Evolutionary conservation across 2,329 filamentous ascomycete species (phyloP), one percentile per base, ranked within the genome.

Genomic region (Calonectria naviculata): DNA sequence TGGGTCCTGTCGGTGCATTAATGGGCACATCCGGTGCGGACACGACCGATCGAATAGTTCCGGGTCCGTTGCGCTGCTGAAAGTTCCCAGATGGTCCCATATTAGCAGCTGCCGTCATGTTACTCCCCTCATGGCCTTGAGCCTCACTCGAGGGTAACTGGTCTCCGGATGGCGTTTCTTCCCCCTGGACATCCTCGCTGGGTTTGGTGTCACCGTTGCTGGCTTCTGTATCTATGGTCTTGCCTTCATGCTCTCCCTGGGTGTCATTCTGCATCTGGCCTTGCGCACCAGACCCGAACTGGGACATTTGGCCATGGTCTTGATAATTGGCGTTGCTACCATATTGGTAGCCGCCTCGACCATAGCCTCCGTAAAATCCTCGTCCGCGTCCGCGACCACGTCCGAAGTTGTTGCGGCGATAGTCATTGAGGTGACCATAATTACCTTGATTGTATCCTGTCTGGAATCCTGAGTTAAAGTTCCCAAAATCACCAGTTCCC

Each of bases 1-100:
- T 95, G 58, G 97, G 97, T 12, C 95, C 97, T 66, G 93, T 97
- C 31, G 97, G 97, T 31, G 97, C 97, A 84, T 88, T 94, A 84
- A 91, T 82, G 52, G 91, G 91, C 63, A 84, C 83, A 77, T 85
- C 82, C 73, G 84, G 82, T 70, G 76, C 79, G 65, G 82, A 71
- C 70, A 80, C 67, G 31, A 83, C 78, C 62, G 80, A 80, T 73
- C 81, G 82, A 70, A 83, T 79, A 44, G 75, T 71, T 54, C 75
- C 76, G 15, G 74, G 54, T 31, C 74, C 73, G 70, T 74, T 79
- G 60, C 71, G 73, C 52, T 76, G 76, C 19, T 70, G 67, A 46
- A 65, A 41, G 49, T 68, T 69, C 29, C 73, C 73, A 46, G 63
- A 24, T 38, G 68, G 58, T 49, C 65, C 76, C 54, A 63, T 36